Evolutionary conservation across 129 eudicot species (phyloP), one percentile per base, ranked within the genome.

Genomic region (Chrysanthemum seticuspe): DNA sequence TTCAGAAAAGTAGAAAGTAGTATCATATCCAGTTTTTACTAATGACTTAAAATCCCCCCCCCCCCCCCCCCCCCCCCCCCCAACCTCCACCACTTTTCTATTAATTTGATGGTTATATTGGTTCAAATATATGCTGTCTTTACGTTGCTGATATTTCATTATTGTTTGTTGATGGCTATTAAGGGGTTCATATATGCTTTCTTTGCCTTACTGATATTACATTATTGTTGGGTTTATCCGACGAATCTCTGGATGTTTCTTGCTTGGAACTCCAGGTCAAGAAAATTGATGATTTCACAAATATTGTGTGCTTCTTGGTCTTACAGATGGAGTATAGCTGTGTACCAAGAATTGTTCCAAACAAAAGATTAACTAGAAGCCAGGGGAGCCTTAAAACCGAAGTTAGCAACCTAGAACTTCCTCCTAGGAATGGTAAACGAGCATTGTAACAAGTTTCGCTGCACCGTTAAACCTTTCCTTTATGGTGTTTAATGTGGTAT

Each of bases 271-370:
- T 36, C 47, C 47, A 40, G 47, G 47, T 57, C 45, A 56, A n/a
- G 23, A 70, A 57, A 31, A 14, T 72, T 47, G 48, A 61, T 47
- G 48, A 59, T 14, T 44, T 58, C 68, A 72, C 76, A 61, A 13
- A 73, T 73, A 73, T 73, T 18, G 62, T 62, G 70, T 73, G 77
- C 13, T 73, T 62, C 69, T 67, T 72, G 76, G 70, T 73, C 69
- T 73, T 73, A 73, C 77, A 73, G 77, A 73, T 62, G 77, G 62
- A 62, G 61, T 73, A 49, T 73, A 0, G 34, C 51, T 1, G 10
- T 27, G 23, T 25, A 73, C 31, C 34, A 61, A 73, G 69, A 73
- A 29, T 60, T 60, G 75, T 18, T 71, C 45, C 67, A 7, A 57
- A 40, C 23, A 34, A 72, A 59, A 23, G 76, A 72, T 58, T 36